Evolutionary conservation across 2,329 filamentous ascomycete genomes (phyloP), one percentile per base, ranked within the genome.

Genomic region (Beauveria sp.): DNA sequence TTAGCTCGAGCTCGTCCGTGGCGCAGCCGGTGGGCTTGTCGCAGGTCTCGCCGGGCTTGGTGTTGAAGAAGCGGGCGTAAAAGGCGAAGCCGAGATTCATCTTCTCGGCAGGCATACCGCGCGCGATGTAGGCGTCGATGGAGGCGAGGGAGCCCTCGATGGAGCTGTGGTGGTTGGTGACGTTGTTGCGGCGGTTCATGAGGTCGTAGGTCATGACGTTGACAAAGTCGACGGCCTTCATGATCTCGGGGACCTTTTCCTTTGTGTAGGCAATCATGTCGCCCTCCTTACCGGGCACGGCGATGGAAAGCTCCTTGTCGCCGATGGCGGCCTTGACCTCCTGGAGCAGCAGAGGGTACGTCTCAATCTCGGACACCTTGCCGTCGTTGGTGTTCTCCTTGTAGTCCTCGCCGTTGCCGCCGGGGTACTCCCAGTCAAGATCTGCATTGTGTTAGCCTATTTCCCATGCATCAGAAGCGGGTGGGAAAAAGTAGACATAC

Each of bases 201-300:
- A 91, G 70, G 69, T 91, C 88, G 70, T 90, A 90, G 9, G 82
- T 80, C 87, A 90, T 90, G 65, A 90, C 74, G 54, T 90, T 90
- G 68, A 90, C 77, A 68, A 85, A 87, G 69, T 90, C 86, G 20
- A 89, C 80, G 1, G 78, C 76, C 14, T 75, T 69, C 75, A 82
- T 83, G 66, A 90, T 88, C 62, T 77, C 74, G 1, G 84, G 84
- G 0, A 85, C 77, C 8, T 83, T 82, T 26, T 79, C 72, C 5
- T 75, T 64, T 0, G 80, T 87, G 69, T 83, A 90, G n/a, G 85
- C 87, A 4, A 90, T 80, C 84, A 90, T 88, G 68, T 90, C 88
- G 16, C 75, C 74, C 45, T 77, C 75, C 18, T 83, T 78, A 2
- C 83, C 88, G 0, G 88, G 88, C 0, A 88, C 85, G 3, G 88